Evolutionary conservation across 805 yeast genomes (phyloP), one percentile per base, ranked within the genome.

Genomic region (Kazachstania kunashirensis): DNA sequence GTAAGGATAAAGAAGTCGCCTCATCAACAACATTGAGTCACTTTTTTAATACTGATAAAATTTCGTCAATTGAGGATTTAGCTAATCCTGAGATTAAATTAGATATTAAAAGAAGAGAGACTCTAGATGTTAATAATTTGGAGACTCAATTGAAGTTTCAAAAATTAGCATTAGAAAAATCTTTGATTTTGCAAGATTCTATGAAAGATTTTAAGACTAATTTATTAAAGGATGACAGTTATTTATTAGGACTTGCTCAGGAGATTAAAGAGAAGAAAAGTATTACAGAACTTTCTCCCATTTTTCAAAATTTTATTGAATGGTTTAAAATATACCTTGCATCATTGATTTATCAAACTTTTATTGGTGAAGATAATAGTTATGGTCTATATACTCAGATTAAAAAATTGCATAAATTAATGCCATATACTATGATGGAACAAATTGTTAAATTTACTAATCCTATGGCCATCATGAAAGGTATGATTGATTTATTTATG

Each of bases 241-340:
- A 88, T 4, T 58, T 88, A 16, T 59, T 72, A 3, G 62, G 68
- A 14, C 55, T 89, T 9, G 78, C 89, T 46, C 51, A 66, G 20
- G 94, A 85, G 48, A 64, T 92, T 18, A 79, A 80, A 36, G 53
- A 57, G 3, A 70, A 77, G 27, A 55, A 62, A 0, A 63, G 61
- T 11, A 68, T 83, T 6, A 59, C 60, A 10, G 74, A 81, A 7
- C 63, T 85, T 33, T 73, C 89, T 5, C 80, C 82, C 2, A 66
- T 82, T 26, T 64, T 86, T 30, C 67, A 68, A 44, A 71, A 83
- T 33, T 78, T 88, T 45, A 66, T 84, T 29, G 85, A 83, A 47
- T 80, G 95, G 84, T 73, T 80, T 42, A 76, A 85, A 42, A 72
- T 89, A 9, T 89, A 86, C 53, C 59, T 84, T 7, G 84, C 96